Percentiles rank a stretch among this genome's conserved stretches.
Conservation (phyloP, 192 early-diverging fungal genomes). For the Allomyces javanicus region DNA sequence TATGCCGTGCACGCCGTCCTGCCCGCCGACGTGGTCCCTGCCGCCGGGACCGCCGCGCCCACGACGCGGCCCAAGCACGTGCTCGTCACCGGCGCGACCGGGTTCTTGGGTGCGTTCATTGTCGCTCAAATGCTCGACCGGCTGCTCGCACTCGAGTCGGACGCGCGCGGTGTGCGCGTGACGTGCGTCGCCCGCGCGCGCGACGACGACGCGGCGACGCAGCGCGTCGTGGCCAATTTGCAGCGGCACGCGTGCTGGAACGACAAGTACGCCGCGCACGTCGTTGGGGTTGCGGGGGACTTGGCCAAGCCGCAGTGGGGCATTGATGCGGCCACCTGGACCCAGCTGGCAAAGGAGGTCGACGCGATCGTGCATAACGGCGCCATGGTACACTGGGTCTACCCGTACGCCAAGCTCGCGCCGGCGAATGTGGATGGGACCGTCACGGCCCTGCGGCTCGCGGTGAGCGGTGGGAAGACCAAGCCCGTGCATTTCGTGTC, state of each 20-base stretch:
- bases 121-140: slow-evolving; percentile 43
- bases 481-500: slow-evolving; percentile 90
- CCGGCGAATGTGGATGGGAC: slow-evolving; percentile 86
- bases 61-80: slow-evolving; percentile 10
- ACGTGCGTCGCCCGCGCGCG: slow-evolving; percentile 73
- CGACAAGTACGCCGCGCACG: slow-evolving; percentile 12
- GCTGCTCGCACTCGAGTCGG: neutral
- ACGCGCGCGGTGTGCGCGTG: slow-evolving; percentile 15
- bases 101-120: slow-evolving; percentile 93
- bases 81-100: slow-evolving; percentile 16
- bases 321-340: slow-evolving; percentile 47
- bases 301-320: slow-evolving; percentile 60
- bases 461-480: slow-evolving; percentile 23
- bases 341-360: slow-evolving; percentile 26
- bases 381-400: slow-evolving; percentile 98
- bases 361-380: slow-evolving; percentile 93
- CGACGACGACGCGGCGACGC: slow-evolving; percentile 30
- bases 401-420: slow-evolving; percentile 81
- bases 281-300: slow-evolving; percentile 72
- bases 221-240: slow-evolving; percentile 50
- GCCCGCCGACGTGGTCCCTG: slow-evolving; percentile 17
- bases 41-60: neutral
- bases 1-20: slow-evolving; percentile 68
- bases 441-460: slow-evolving; percentile 51
- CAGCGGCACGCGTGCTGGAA: slow-evolving; percentile 36